phyloP scores from a whole-genome alignment of 192 early-diverging fungal genomes.

The Allomyces macrogynus region DNA sequence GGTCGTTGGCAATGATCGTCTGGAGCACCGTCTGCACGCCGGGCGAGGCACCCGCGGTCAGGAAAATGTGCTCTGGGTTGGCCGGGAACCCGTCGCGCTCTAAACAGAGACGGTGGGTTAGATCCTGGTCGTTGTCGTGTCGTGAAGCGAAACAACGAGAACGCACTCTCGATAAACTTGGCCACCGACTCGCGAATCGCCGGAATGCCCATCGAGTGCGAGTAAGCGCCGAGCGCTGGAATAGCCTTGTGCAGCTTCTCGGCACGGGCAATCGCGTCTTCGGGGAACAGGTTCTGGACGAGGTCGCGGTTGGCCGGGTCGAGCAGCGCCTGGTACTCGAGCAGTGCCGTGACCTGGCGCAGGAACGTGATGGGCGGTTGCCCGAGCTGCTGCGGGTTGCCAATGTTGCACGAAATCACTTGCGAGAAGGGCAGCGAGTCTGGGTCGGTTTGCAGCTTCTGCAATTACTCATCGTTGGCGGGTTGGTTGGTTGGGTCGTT shows the following conservation, averaged over 20 bases:
- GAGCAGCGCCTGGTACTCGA: slow-evolving; percentile 71
- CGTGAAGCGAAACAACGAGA: neutral
- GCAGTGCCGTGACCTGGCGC: slow-evolving; percentile 77
- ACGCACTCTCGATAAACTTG: slow-evolving; percentile 48
- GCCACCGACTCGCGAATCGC: slow-evolving; percentile 71
- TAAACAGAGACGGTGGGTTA: neutral
- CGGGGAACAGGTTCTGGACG: slow-evolving; percentile 43
- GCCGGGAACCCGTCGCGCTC: slow-evolving; percentile 80
- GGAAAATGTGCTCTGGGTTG: slow-evolving; percentile 63
- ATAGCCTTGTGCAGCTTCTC: slow-evolving; percentile 46
- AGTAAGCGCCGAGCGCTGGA: slow-evolving; percentile 72
- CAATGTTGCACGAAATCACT: slow-evolving; percentile 70
- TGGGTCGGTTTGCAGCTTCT: neutral
- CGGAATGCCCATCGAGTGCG: slow-evolving; percentile 79
- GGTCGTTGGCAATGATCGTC: slow-evolving; percentile 48
- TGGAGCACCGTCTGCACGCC: slow-evolving; percentile 85
- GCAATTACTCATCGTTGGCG: neutral
- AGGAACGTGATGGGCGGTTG: slow-evolving; percentile 91
- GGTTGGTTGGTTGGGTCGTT: too few relatives aligned
- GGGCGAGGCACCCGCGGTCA: slow-evolving; percentile 84
- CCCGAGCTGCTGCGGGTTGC: slow-evolving; percentile 75
- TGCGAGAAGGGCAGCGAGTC: slow-evolving; percentile 40
- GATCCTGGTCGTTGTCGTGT: neutral
- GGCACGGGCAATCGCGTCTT: slow-evolving; percentile 72
- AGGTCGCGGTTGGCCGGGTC: slow-evolving; percentile 26